Conservation (phyloP, 2,329 filamentous ascomycete genomes). For the Coniochaeta sp. region DNA sequence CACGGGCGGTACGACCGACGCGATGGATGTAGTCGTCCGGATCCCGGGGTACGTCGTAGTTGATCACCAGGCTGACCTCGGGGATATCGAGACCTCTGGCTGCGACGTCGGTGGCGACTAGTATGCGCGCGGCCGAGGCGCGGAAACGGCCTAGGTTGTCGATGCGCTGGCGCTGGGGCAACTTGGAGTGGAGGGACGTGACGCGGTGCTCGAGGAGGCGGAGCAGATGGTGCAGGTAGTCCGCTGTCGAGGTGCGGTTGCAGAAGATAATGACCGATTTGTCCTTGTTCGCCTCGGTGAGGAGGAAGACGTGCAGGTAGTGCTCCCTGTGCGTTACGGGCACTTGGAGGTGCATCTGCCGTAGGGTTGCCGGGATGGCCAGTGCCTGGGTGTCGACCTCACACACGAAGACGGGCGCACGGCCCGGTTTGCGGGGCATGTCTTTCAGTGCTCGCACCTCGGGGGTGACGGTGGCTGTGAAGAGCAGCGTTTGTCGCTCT, state of each 20-base stretch:
- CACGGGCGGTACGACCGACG: slow-evolving; percentile 90
- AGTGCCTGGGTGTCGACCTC: slow-evolving; percentile 73
- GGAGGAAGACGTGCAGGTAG: slow-evolving; percentile 84
- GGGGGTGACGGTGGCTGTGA: slow-evolving; percentile 90
- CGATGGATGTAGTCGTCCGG: slow-evolving; percentile 97
- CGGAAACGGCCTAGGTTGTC: slow-evolving; percentile 89
- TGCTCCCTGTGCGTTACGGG: slow-evolving; percentile 91
- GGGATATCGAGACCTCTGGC: slow-evolving; percentile 93
- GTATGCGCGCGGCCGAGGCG: slow-evolving; percentile 76
- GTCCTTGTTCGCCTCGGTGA: slow-evolving; percentile 65
- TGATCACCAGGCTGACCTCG: slow-evolving; percentile 81
- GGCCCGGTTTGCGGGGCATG: slow-evolving; percentile 60
- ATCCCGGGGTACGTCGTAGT: slow-evolving; percentile 94
- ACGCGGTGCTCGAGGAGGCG: slow-evolving; percentile 82
- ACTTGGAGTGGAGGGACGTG: slow-evolving; percentile 80
- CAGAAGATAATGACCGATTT: slow-evolving; percentile 89
- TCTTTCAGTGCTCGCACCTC: slow-evolving; percentile 85
- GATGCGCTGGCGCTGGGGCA: slow-evolving; percentile 77
- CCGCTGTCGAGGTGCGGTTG: slow-evolving; percentile 84
- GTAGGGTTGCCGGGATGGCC: slow-evolving; percentile 72
- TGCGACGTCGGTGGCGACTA: slow-evolving; percentile 93
- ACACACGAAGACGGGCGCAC: slow-evolving; percentile 77
- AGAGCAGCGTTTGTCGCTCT: slow-evolving; percentile 85
- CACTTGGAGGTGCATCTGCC: slow-evolving; percentile 79
- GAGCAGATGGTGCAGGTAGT: slow-evolving; percentile 81